Evolutionary conservation across 768 basidiomycete genomes (phyloP), one percentile per base, ranked within the genome.

Genomic region (Thelephora ganbajun): DNA sequence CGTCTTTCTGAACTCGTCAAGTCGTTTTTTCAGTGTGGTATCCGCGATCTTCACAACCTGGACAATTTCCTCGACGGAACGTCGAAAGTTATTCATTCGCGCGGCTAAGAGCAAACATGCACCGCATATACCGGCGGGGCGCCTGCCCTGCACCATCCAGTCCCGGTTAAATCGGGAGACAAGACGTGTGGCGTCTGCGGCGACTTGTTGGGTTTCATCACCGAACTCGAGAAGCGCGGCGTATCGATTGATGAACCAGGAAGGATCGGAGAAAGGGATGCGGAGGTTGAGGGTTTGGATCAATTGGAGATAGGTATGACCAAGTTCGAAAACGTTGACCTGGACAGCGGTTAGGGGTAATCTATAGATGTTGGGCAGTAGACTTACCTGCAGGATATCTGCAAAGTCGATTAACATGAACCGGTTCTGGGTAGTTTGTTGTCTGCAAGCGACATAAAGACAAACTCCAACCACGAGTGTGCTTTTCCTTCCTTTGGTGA

Each of bases 21-120:
- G 68, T 14, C 96, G 77, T 63, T 94, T 97, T 66, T 82, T 80
- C 37, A 99, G 65, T 3, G 96, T 99, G 11, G 80, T 82, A 57
- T 97, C 92, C n/a, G 92, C 90, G 54, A 97, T 96, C 66, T 98
- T 99, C 54, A 98, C 96, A 13, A 99, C 92, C 60, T 99, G 96
- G 16, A 97, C 92, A 43, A 99, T 86, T 63, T 99, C 96, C 59
- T 93, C 87, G 11, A 97, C 73, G 20, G 83, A 88, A 42, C 96
- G 71, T 37, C 93, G 71, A 59, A 94, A 98, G 63, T 96, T 96
- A 67, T 94, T 97, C 96, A 99, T 98, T 20, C 96, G 80, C 30
- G 92, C 96, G 0, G 96, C 96, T 13, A 99, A 77, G 35, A 98
- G 73, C 23, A 98, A 74, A 22, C 89, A 91, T 0, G 96, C 96